Evolutionary conservation across 2,329 filamentous ascomycete species (phyloP), one percentile per base, ranked within the genome.

Genomic region (Seiridium cupressi): DNA sequence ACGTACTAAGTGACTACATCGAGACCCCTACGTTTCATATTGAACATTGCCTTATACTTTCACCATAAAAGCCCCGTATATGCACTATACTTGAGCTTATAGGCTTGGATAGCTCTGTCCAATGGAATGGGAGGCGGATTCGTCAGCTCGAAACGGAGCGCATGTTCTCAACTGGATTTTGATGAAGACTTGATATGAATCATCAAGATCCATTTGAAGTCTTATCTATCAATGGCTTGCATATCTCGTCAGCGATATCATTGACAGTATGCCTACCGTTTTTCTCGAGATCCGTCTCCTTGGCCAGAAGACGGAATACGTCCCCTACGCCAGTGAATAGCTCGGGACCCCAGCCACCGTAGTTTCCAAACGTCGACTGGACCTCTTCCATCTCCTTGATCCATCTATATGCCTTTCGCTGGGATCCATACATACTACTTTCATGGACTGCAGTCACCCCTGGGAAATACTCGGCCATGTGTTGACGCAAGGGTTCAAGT

Each of bases 381-480:
- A 54, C 40, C 18, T 54, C 51, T n/a, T 54, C 51, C 51, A 42
- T 54, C 8, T 54, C 51, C 11, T 42, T 42, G 36, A 54, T 54
- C 51, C 51, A 54, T n/a, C 51, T 26, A 5, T 54, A 54, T 18
- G 51, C 34, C 51, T 54, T 54, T 13, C 51, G 51, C 51, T 54
- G 51, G 5, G 51, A 54, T 5, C 51, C 51, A 9, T 18, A 9
- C 34, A 54, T 40, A 35, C 34, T 42, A 7, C 51, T 54, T 26
- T 54, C 51, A 18, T 54, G 34, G 8, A 54, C 40, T 11, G 18
- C 9, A 1, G 5, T 5, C 13, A 42, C 36, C 9, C 34, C 40
- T n/a, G 51, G 51, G 35, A 54, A 54, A 11, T 54, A 54, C 36
- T 54, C 35, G 31, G 51, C 51, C 36, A 54, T 5, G 18, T 54